These are phyloP conservation scores for Lagenaria siceraria DNA, from an alignment of 306 rosid genomes.

Conservation along the genomic window DNA sequence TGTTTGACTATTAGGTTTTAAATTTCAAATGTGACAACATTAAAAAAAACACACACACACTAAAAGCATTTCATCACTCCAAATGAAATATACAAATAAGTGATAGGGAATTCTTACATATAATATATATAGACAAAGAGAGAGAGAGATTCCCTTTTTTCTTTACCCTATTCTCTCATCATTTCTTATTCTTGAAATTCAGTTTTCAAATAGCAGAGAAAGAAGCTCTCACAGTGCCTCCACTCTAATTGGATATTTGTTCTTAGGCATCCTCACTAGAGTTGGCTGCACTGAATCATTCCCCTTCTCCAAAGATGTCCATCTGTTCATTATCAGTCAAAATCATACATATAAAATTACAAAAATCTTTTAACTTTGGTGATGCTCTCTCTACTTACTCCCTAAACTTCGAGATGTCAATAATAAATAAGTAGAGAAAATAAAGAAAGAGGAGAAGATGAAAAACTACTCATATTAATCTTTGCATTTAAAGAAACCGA, in stretches of 20 bases:
- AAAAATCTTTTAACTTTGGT: no score
- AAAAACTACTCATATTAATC: no score
- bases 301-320: constrained; percentile 60
- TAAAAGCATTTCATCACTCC: neutral
- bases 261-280: constrained; percentile 78
- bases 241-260: constrained; percentile 55
- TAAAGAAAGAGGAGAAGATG: no score
- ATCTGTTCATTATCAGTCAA: constrained; percentile 26
- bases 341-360: neutral
- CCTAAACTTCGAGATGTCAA: no score
- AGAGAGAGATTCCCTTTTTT: neutral
- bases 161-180: neutral
- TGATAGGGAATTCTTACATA: neutral
- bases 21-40: no score
- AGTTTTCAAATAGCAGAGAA: neutral
- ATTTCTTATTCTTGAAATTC: neutral
- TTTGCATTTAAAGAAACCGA: no score
- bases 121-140: neutral
- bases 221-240: constrained; percentile 20
- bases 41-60: no score
- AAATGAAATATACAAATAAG: neutral
- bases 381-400: neutral
- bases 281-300: constrained; percentile 71
- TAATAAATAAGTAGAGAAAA: no score
- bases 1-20: no score